These are phyloP conservation scores for Metschnikowia arizonensis DNA, from an alignment of 805 yeast genomes.

Conservation along the genomic window DNA sequence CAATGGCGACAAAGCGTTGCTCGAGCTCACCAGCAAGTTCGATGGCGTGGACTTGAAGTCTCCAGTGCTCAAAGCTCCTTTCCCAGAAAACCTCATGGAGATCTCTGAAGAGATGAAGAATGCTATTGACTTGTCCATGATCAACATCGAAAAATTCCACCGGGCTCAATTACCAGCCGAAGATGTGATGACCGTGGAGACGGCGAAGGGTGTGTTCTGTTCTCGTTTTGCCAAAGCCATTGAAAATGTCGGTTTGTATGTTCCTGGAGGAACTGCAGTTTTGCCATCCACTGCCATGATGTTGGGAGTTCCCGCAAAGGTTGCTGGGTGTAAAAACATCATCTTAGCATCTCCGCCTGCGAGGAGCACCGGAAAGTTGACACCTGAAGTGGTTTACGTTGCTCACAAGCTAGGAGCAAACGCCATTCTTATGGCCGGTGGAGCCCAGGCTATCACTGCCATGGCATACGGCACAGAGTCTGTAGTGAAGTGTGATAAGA, in stretches of 20 bases:
- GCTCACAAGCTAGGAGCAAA: conserved; percentile 94
- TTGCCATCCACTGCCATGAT: conserved; percentile 96
- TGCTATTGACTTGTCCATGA: conserved; percentile 86
- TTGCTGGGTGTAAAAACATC: conserved; percentile 93
- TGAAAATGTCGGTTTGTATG: conserved; percentile 89
- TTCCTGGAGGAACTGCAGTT: conserved; percentile 99
- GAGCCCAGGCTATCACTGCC: conserved; percentile 98
- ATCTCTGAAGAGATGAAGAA: conserved; percentile 68
- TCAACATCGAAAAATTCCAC: conserved; percentile 87
- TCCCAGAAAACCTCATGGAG: conserved; percentile 70
- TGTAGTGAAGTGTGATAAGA: conserved; percentile 91
- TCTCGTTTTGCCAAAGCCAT: conserved; percentile 94
- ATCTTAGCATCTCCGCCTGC: conserved; percentile 91
- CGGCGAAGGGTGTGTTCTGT: conserved; percentile 90
- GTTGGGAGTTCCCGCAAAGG: conserved; percentile 98
- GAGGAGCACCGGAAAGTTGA: conserved; percentile 82
- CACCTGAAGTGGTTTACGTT: conserved; percentile 96
- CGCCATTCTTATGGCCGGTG: conserved; percentile 92
- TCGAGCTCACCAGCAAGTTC: conserved; percentile 88
- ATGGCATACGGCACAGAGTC: conserved; percentile 97
- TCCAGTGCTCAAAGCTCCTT: conserved; percentile 86
- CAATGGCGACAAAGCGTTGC: conserved; percentile 80
- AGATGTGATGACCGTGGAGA: conserved; percentile 76
- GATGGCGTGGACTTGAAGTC: conserved; percentile 71
- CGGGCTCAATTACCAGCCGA: conserved; percentile 78